Evolutionary conservation across 306 rosid genomes (phyloP).

Genomic region (Prunus davidiana): DNA sequence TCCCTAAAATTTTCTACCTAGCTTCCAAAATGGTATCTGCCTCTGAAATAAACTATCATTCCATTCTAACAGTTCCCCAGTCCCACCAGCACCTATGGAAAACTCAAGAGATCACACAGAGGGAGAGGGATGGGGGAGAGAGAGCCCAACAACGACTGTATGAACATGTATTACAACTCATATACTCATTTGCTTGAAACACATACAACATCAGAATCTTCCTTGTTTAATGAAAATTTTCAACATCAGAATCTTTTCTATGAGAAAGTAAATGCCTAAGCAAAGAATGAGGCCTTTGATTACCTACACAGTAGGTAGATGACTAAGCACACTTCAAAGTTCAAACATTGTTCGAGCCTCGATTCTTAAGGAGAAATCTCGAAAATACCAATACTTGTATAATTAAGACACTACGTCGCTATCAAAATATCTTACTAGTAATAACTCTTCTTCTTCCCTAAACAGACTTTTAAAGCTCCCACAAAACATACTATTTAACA

Average conservation of each 20-base stretch:
- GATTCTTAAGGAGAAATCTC: not conserved
- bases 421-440: no score
- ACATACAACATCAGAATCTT: not conserved
- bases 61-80: not conserved
- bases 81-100: not conserved
- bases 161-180: not conserved
- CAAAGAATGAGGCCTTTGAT: not conserved
- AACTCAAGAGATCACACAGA: no score
- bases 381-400: not conserved
- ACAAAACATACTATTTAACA: not conserved
- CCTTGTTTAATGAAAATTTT: not conserved
- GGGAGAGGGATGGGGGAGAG: no score
- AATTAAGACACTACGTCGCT: not conserved
- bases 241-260: not conserved
- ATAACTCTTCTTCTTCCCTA: no score
- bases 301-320: not conserved
- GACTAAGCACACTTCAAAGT: no score
- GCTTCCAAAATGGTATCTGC: not conserved
- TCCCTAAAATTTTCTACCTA: not conserved
- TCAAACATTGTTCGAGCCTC: not conserved
- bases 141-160: no score
- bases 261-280: not conserved
- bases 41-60: not conserved
- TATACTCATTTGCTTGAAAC: not conserved
- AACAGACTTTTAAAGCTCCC: no score